Evolutionary conservation across 2,329 filamentous ascomycete species (phyloP).

Genomic region (Stachybotrys chartarum): DNA sequence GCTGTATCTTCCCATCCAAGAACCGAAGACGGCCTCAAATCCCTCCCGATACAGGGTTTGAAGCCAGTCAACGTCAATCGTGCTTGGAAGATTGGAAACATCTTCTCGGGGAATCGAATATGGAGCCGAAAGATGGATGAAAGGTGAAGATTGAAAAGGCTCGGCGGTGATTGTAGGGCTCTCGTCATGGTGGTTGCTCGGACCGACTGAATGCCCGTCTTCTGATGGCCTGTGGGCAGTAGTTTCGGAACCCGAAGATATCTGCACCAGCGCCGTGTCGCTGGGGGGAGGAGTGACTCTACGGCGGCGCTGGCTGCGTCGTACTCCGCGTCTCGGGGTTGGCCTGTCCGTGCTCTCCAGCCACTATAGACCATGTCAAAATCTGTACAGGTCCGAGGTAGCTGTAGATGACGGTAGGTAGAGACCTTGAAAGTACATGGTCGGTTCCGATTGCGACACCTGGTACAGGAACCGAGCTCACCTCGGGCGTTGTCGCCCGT

Average conservation of each 20-base stretch:
- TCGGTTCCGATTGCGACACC: conserved; percentile 27
- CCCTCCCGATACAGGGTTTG: conserved; percentile 23
- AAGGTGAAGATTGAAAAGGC: too few relatives aligned
- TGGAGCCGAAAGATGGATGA: too few relatives aligned
- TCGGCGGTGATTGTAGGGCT: too few relatives aligned
- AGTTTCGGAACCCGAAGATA: too few relatives aligned
- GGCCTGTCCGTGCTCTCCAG: conserved; percentile 14
- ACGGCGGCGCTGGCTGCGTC: conserved; percentile 9
- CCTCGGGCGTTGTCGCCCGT: conserved; percentile 44
- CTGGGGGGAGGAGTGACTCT: conserved; percentile 6
- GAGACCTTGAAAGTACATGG: conserved; percentile 22
- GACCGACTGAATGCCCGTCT: too few relatives aligned
- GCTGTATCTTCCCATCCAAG: conserved; percentile 32
- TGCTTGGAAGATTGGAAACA: conserved; percentile 1
- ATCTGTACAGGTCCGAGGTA: not conserved
- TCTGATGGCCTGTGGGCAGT: too few relatives aligned
- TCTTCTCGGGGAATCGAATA: too few relatives aligned
- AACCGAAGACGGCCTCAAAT: conserved; percentile 33
- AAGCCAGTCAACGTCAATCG: conserved; percentile 14
- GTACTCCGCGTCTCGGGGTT: not conserved
- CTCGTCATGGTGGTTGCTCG: too few relatives aligned
- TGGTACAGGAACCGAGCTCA: conserved; percentile 62
- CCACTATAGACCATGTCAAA: conserved; percentile 11
- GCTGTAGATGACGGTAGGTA: not conserved
- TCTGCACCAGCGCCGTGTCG: not conserved